Base-by-base conservation (phyloP, 768 basidiomycete genomes). In the Lepiota brunneoincarnata region DNA sequence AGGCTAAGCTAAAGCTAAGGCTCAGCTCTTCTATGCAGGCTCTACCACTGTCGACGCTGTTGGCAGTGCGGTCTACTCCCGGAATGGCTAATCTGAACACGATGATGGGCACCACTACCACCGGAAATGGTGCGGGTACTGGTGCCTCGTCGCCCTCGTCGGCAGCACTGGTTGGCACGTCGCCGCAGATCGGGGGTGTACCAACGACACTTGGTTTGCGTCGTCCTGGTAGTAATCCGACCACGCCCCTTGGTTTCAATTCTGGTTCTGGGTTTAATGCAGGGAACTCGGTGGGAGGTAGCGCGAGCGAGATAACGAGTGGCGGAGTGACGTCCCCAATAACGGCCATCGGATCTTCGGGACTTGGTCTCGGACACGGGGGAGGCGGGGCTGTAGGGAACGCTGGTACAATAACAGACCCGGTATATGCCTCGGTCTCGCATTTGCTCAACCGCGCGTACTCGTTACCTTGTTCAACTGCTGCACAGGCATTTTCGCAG, bases 381-480 rank as follows among this genome's bases (percentile, higher is more conserved):
- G 15, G 7, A 14, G 6, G 43, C 23, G 15, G 14, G 31, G 23
- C 4, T 6, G 9, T 11, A 2, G 24, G 18, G 3, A 43, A 45
- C 24, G 20, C 12, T 3, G 31, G 6, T 23, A 15, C 23, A 9
- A 31, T 31, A n/a, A 38, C 9, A 10, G 80, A 83, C 65, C 75
- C 80, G 55, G 74, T 81, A 50, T 75, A 79, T 58, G 76, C 84
- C 45, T 86, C 87, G 40, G 84, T 91, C 51, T 75, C 73, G 59
- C 84, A 88, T 63, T 75, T 91, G 38, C 75, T 91, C 58, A 73
- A 80, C 28, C 77, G 76, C 66, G 87, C 86, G 7, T 82, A 81
- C 68, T 74, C 81, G 56, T 71, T 88, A 54, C 87, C 89, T 38
- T 91, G 89, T 70, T 89, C 87, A 50, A 84, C 86, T 14, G 88